Conservation (phyloP, 148 eudicot species). For the Spergularia bocconei region DNA sequence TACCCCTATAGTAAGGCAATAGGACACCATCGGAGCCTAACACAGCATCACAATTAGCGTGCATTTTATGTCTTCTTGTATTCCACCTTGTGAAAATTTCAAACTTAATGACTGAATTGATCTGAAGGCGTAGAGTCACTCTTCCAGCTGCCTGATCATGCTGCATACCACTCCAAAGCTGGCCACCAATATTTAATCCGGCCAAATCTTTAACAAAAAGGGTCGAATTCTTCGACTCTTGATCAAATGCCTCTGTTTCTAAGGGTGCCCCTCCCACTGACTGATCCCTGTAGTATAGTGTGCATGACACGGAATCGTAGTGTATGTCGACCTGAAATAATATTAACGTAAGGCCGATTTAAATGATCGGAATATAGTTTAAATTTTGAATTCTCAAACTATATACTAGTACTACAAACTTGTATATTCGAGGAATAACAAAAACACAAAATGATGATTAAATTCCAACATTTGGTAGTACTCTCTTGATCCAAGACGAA, state of each 20-base stretch:
- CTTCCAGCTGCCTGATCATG: slow-evolving; percentile 36
- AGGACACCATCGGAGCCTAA: slow-evolving; percentile 64
- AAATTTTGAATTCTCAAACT: no score
- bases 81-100: slow-evolving; percentile 52
- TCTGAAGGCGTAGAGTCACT: slow-evolving; percentile 48
- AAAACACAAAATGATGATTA: no score
- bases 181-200: slow-evolving; percentile 43
- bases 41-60: slow-evolving; percentile 54
- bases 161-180: slow-evolving; percentile 53
- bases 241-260: slow-evolving; percentile 49
- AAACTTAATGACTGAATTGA: slow-evolving; percentile 66
- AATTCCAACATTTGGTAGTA: no score
- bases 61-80: slow-evolving; percentile 60
- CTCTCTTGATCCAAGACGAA: no score
- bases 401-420: no score
- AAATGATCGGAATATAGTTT: no score
- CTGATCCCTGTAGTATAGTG: slow-evolving; percentile 43
- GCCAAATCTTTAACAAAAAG: slow-evolving; percentile 31
- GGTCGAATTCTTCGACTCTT: slow-evolving; percentile 54
- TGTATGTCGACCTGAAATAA: slow-evolving; percentile 41
- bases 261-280: slow-evolving; percentile 45
- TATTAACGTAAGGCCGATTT: no score
- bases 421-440: no score
- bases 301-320: slow-evolving; percentile 49
- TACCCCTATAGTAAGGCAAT: slow-evolving; percentile 34